phyloP scores from a whole-genome alignment of 2,329 filamentous ascomycete genomes.

The Cercospora sp. region DNA sequence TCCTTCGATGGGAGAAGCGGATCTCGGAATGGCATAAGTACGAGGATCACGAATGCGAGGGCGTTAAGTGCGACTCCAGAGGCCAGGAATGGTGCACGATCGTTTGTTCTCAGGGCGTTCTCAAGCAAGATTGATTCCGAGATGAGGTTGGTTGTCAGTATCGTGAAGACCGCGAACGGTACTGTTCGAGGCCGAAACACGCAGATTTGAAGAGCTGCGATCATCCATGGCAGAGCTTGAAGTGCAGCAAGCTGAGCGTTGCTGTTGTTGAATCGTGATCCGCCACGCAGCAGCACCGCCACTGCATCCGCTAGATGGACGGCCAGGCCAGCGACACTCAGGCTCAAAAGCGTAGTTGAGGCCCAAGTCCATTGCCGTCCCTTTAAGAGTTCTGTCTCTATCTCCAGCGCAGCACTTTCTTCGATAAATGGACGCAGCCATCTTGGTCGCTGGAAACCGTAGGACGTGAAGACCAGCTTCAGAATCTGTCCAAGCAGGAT shows the following conservation, averaged over 20 bases:
- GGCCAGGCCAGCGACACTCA: conserved; percentile 25
- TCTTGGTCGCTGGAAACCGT: conserved; percentile 42
- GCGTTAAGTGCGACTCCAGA: conserved; percentile 43
- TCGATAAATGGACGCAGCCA: conserved; percentile 57
- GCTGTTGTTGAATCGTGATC: background rate
- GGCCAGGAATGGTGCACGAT: conserved; percentile 15
- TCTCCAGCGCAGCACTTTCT: conserved; percentile 38
- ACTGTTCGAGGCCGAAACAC: conserved; percentile 32
- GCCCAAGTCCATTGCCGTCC: conserved; percentile 34
- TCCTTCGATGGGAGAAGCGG: conserved; percentile 54
- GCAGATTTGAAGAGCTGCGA: conserved; percentile 27
- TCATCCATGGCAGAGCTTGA: conserved; percentile 30
- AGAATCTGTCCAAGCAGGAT: conserved; percentile 43
- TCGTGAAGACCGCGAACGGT: conserved; percentile 30
- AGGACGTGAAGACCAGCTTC: conserved; percentile 30
- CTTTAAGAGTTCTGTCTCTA: conserved; percentile 35
- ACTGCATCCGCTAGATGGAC: conserved; percentile 24
- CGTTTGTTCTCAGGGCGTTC: conserved; percentile 12
- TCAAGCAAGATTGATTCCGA: conserved; percentile 31
- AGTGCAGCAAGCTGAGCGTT: conserved; percentile 15
- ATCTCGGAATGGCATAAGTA: conserved; percentile 70
- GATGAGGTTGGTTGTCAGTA: conserved; percentile 29
- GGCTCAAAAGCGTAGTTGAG: conserved; percentile 23
- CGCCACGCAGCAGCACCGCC: background rate
- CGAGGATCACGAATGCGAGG: conserved; percentile 54